Percentiles rank a stretch among this genome's conserved stretches.
phyloP scores from a whole-genome alignment of 129 eudicot genomes.

The Lactuca sativa region DNA sequence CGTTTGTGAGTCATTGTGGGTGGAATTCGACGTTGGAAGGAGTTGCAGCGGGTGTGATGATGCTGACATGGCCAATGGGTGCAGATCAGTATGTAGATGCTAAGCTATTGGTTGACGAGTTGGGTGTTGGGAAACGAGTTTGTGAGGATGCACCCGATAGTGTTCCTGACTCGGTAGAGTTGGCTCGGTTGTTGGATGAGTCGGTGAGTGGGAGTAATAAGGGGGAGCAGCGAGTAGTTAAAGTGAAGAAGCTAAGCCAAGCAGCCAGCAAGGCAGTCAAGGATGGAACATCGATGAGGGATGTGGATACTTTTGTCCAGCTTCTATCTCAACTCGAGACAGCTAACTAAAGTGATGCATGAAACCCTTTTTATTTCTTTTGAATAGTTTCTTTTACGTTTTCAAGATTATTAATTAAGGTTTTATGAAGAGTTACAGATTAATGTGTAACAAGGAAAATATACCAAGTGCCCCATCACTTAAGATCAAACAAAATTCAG shows the following conservation, averaged over 20 bases:
- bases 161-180: conserved; percentile 40
- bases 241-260: conserved; percentile 23
- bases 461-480: no score
- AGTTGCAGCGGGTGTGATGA: conserved; percentile 33
- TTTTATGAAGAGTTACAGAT: no score
- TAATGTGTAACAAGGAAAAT: no score
- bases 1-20: conserved; percentile 56
- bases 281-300: conserved; percentile 39
- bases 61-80: conserved; percentile 50
- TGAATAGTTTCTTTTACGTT: no score
- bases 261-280: conserved; percentile 27
- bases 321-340: conserved; percentile 13
- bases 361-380: no score
- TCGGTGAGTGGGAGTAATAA: conserved; percentile 17
- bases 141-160: conserved; percentile 35
- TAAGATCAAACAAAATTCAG: conserved; percentile 41
- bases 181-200: conserved; percentile 34
- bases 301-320: conserved; percentile 28
- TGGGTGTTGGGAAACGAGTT: conserved; percentile 37
- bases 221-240: not conserved
- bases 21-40: conserved; percentile 52
- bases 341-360: no score
- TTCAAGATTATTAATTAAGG: no score
- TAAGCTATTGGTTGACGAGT: conserved; percentile 33
- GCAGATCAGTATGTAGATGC: conserved; percentile 49